These are phyloP conservation scores for Tetrapisispora arboricola DNA, from an alignment of 805 yeast species.

Conservation along the genomic window DNA sequence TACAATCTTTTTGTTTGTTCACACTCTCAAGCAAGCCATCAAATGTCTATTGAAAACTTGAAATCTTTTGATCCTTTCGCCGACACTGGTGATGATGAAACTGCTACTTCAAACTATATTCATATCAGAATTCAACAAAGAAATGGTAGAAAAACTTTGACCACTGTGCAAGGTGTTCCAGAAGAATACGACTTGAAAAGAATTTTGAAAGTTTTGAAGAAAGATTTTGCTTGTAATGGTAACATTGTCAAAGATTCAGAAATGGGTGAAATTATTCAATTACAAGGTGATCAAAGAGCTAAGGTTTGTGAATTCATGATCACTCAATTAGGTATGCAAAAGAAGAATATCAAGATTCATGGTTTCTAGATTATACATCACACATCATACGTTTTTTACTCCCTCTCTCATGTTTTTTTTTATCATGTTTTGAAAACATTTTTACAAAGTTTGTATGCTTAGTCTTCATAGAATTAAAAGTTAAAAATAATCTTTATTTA, in stretches of 20 bases:
- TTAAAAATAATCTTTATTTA: too few species aligned
- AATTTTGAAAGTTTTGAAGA: slow-evolving; percentile 85
- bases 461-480: too few species aligned
- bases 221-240: slow-evolving; percentile 98
- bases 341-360: slow-evolving; percentile 95
- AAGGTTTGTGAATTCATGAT: slow-evolving; percentile 90
- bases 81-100: slow-evolving; percentile 99
- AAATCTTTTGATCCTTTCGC: slow-evolving; percentile 95
- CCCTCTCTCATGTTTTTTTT: too few species aligned
- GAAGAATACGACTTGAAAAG: slow-evolving; percentile 90
- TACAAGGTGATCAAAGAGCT: slow-evolving; percentile 98
- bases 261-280: slow-evolving; percentile 92
- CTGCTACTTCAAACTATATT: slow-evolving; percentile 89
- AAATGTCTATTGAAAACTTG: slow-evolving; percentile 75
- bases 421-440: too few species aligned
- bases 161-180: slow-evolving; percentile 97
- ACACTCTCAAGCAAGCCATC: too few species aligned
- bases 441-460: too few species aligned
- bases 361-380: slow-evolving; percentile 81
- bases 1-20: too few species aligned
- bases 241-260: slow-evolving; percentile 94
- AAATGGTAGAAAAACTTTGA: slow-evolving; percentile 97
- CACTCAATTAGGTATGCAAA: slow-evolving; percentile 76
- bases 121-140: slow-evolving; percentile 99
- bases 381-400: too few species aligned